Evolutionary conservation across 495 filamentous ascomycete genomes (phyloP), one percentile per base, ranked within the genome.

Genomic region (Stereocaulon alpinum): DNA sequence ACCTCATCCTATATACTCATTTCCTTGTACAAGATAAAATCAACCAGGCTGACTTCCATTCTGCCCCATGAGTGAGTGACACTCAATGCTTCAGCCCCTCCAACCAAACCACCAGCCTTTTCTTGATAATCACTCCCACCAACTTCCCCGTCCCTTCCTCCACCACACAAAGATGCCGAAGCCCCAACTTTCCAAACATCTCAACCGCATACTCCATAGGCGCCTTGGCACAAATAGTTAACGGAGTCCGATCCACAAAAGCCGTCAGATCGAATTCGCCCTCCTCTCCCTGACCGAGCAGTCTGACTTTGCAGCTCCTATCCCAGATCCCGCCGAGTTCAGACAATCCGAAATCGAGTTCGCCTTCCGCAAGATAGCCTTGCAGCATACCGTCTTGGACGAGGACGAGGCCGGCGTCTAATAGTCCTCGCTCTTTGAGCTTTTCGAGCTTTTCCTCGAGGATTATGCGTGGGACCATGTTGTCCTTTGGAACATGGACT

Each of bases 201-300:
- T 82, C 78, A 24, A 80, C 75, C 11, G 72, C 75, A 68, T 79
- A 80, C 66, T 82, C 79, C 66, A 82, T 69, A 40, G 80, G 80
- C 47, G 80, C 76, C 54, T 76, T 74, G 2, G 70, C 76, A 59
- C 69, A 75, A 5, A 82, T 67, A 4, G 68, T 75, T 53, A 81
- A 50, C 24, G 78, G 78, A 20, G 77, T 81, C 12, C 76, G 69
- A 63, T 82, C 79, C 12, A 81, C 73, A 62, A 82, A 79, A 4
- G 65, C 67, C 9, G 67, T 67, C 12, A 82, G 55, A 61, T 77
- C 72, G 40, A 76, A 66, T 30, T 74, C 73, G 1, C 62, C 64
- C 9, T 72, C 69, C 15, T 59, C 57, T 2, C 71, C 57, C 17
- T 67, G 64, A 7, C 72, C 69, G 24, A 80, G 64, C 22, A 82